Conservation (phyloP, 139 green algal species). For the Ostreobium quekettii region DNA sequence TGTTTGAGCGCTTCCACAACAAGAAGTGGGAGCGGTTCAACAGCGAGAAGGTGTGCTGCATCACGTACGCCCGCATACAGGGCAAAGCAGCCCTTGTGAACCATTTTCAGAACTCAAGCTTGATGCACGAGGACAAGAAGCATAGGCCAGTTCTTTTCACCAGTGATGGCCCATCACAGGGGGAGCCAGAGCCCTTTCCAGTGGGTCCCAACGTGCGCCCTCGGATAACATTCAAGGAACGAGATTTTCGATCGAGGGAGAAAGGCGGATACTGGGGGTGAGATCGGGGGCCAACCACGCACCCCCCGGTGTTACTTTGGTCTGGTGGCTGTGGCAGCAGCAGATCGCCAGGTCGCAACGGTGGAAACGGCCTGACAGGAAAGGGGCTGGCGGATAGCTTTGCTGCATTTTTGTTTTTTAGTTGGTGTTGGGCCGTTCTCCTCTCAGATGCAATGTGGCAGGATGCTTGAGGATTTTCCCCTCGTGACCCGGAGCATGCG, state of each 20-base stretch:
- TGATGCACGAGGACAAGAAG: conserved; percentile 98
- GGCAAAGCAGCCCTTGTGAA: conserved; percentile 76
- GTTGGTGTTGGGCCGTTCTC: too few species aligned
- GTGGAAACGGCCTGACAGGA: too few species aligned
- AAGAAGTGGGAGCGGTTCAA: conserved; percentile 97
- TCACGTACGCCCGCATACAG: conserved; percentile 93
- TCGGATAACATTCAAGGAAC: conserved; percentile 20
- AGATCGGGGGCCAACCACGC: too few species aligned
- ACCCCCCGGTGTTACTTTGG: too few species aligned
- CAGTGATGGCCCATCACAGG: conserved; percentile 26
- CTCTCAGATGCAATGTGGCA: too few species aligned
- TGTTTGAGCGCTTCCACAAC: conserved; percentile 84
- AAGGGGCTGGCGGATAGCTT: too few species aligned
- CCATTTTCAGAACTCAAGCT: conserved; percentile 93
- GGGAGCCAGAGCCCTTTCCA: conserved; percentile 48
- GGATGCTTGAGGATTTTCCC: too few species aligned
- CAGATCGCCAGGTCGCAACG: too few species aligned
- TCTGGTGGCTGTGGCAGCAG: too few species aligned
- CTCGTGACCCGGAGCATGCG: too few species aligned
- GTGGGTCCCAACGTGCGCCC: conserved; percentile 24
- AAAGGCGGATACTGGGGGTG: neutral
- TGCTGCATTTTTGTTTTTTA: too few species aligned
- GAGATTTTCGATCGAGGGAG: conserved; percentile 17
- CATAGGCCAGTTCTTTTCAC: conserved; percentile 92
- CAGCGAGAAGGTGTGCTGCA: conserved; percentile 86